phyloP scores from a whole-genome alignment of 495 filamentous ascomycete genomes.

The Neurospora sp. region DNA sequence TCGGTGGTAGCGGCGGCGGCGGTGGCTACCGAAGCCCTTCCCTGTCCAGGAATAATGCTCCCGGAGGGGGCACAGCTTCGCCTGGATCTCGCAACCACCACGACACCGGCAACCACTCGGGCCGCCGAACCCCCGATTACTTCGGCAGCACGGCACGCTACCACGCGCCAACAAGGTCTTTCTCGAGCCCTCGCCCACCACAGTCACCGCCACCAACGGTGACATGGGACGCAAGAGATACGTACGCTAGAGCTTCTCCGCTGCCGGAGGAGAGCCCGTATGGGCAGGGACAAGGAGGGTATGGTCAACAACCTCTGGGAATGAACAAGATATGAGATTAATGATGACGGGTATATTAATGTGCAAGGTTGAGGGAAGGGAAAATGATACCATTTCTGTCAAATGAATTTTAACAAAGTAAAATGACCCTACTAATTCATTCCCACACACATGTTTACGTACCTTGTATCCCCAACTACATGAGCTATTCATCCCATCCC shows the following conservation, averaged over 20 bases:
- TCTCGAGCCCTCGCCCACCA: conserved; percentile 36
- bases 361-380: neutral
- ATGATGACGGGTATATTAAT: neutral
- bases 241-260: conserved; percentile 20
- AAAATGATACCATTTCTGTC: neutral
- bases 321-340: conserved; percentile 36
- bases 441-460: neutral
- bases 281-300: neutral
- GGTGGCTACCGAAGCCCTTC: conserved; percentile 10
- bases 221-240: conserved; percentile 30
- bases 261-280: conserved; percentile 17
- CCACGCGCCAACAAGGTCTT: conserved; percentile 34
- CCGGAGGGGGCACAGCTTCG: neutral
- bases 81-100: conserved; percentile 1
- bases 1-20: conserved; percentile 2
- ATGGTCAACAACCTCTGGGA: conserved; percentile 31
- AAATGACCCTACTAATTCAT: neutral
- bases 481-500: neutral
- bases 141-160: conserved; percentile 38
- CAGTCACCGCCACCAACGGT: conserved; percentile 20
- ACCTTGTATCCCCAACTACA: neutral
- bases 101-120: conserved; percentile 13
- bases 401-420: neutral
- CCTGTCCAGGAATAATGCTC: neutral
- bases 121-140: conserved; percentile 38